Percentiles rank a stretch among this genome's conserved stretches.
These are phyloP conservation scores for Phialemonium atrogriseum DNA, from an alignment of 2,329 filamentous ascomycete species.

Conservation along the genomic window DNA sequence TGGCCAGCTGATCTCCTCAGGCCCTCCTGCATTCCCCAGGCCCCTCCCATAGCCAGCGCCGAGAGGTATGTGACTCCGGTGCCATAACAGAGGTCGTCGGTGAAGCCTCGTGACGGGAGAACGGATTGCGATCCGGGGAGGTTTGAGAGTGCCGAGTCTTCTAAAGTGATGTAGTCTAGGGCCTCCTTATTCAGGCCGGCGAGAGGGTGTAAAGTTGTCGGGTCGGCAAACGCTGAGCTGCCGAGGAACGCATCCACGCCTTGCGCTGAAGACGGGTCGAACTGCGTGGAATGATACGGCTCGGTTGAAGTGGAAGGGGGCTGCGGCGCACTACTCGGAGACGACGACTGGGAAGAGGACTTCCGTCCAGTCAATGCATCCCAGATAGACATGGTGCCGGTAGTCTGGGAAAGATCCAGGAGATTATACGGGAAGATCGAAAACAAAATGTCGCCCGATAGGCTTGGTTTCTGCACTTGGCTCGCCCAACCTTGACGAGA, in stretches of 20 bases:
- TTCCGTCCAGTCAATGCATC: slow-evolving; percentile 54
- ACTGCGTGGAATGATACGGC: slow-evolving; percentile 27
- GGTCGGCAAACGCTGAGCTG: slow-evolving; percentile 70
- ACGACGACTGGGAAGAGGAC: slow-evolving; percentile 30
- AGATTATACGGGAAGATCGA: no score
- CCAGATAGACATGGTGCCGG: slow-evolving; percentile 58
- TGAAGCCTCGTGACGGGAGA: slow-evolving; percentile 92
- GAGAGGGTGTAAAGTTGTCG: slow-evolving; percentile 82
- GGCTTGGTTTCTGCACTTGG: no score
- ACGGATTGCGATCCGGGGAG: slow-evolving; percentile 80
- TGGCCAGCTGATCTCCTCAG: slow-evolving; percentile 67
- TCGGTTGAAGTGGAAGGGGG: slow-evolving; percentile 38
- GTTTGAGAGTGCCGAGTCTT: slow-evolving; percentile 82
- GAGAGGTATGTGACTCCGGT: slow-evolving; percentile 89
- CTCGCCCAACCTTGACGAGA: no score
- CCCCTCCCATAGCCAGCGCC: slow-evolving; percentile 78
- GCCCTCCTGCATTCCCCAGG: slow-evolving; percentile 88
- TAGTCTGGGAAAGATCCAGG: no score
- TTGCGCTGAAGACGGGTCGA: slow-evolving; percentile 64
- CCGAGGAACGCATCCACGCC: slow-evolving; percentile 84
- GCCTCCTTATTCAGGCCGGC: slow-evolving; percentile 88
- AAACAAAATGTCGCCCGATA: no score
- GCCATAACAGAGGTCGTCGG: slow-evolving; percentile 96
- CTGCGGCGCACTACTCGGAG: slow-evolving; percentile 34
- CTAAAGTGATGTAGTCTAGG: slow-evolving; percentile 89